Base-by-base conservation (phyloP, 2,329 filamentous ascomycete genomes). In the Zymoseptoria crescenta region DNA sequence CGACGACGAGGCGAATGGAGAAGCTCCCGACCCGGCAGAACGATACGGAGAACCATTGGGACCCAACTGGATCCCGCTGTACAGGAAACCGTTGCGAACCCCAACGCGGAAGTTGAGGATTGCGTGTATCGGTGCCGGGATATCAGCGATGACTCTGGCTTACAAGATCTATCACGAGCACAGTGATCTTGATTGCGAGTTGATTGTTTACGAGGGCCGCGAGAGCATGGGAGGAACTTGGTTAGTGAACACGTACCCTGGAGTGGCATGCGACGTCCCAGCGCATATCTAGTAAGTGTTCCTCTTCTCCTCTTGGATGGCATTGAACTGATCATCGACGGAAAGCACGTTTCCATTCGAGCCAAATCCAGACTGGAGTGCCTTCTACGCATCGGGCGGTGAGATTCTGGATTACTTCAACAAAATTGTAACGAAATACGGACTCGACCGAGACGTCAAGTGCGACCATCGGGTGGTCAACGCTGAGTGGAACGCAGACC, bases 341-440 rank as follows among this genome's bases (percentile, higher is more conserved):
- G n/a, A 45, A 45, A 45, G 35, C 24, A 69, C 72, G 13, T 74
- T 73, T 21, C 75, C 73, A 4, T 79, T 75, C 55, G 73, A 75
- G 9, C 74, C 75, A 1, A 78, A 78, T 21, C 74, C 75, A 0
- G 68, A 74, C 45, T 79, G 76, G 76, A 73, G 71, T 0, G 68
- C 72, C 8, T 74, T 75, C 21, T 78, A 76, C 55, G 73, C 74
- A 3, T 68, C 67, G 29, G 75, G 75, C 1, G 62, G 65, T 1
- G 76, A 77, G 60, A 78, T 79, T 13, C 64, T 71, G 16, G 71
- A 74, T 13, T 79, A 78, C 58, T 74, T 76, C 67, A 69, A 74
- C 56, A 59, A 66, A 2, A 72, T 70, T 9, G 74, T 74, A 2
- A 69, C 63, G 24, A 76, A 77, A 64, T 74, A 74, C 57, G 68